Evolutionary conservation across 2,329 filamentous ascomycete species (phyloP).

Genomic region (Tolypocladium album): DNA sequence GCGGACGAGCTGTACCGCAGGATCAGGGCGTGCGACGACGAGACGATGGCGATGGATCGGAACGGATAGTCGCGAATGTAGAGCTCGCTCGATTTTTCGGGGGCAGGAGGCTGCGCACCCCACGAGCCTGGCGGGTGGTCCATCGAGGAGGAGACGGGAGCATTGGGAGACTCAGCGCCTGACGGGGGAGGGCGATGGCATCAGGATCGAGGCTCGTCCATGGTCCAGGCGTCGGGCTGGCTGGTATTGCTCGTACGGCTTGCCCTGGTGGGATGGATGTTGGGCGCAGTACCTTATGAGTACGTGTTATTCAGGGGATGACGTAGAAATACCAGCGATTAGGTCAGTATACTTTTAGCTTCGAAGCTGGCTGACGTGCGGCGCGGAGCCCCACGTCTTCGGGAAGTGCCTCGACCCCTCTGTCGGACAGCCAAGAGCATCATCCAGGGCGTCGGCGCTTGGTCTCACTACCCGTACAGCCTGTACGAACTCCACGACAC

Average conservation of each 20-base stretch:
- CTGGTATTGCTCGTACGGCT: neutral
- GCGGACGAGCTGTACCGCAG: conserved; percentile 66
- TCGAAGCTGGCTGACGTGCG: neutral
- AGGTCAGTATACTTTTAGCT: no score
- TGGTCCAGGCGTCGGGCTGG: neutral
- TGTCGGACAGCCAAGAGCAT: neutral
- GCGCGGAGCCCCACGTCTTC: neutral
- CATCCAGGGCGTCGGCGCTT: neutral
- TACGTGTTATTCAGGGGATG: no score
- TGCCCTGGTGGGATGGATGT: neutral
- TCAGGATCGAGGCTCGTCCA: conserved; percentile 9
- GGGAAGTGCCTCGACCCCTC: neutral
- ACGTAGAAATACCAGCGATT: no score
- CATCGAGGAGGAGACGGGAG: conserved; percentile 22
- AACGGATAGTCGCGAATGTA: conserved; percentile 79
- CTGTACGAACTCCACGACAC: neutral
- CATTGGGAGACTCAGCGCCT: conserved; percentile 5
- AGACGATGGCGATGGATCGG: conserved; percentile 78
- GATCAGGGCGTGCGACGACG: conserved; percentile 68
- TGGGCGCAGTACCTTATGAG: neutral
- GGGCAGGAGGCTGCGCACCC: conserved; percentile 35
- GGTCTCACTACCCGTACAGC: neutral
- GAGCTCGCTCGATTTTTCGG: conserved; percentile 60
- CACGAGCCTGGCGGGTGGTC: conserved; percentile 34
- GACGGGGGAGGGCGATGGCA: conserved; percentile 1